Percentiles rank a stretch among this genome's conserved stretches.
These are phyloP conservation scores for Didymosphaeria variabile DNA, from an alignment of 2,329 filamentous ascomycete genomes.

Conservation along the genomic window DNA sequence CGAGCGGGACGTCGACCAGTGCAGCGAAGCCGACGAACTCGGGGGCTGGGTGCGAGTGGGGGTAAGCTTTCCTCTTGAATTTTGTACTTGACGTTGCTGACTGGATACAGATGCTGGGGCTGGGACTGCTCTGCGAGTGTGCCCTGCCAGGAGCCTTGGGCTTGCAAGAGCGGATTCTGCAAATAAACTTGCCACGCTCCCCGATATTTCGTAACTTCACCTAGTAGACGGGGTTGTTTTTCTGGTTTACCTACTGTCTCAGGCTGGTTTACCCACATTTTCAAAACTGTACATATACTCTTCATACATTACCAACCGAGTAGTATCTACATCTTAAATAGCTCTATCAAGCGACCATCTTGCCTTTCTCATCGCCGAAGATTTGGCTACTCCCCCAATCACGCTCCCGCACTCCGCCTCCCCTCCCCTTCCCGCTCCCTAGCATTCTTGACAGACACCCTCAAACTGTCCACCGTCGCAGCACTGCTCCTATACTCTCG, in stretches of 20 bases:
- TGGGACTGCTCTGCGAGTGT: constrained; percentile 23
- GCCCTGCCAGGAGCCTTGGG: constrained; percentile 21
- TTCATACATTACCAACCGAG: too few species aligned
- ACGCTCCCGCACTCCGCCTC: neutral
- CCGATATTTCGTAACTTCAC: too few species aligned
- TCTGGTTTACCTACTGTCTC: too few species aligned
- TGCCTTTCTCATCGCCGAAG: neutral
- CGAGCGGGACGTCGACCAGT: neutral
- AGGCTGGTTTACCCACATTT: too few species aligned
- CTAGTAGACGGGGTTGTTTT: too few species aligned
- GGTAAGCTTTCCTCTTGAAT: constrained; percentile 10
- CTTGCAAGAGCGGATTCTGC: constrained; percentile 23
- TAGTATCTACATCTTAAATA: too few species aligned
- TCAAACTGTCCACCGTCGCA: neutral
- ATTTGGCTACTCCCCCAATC: neutral
- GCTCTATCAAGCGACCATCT: too few species aligned
- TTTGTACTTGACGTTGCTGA: neutral
- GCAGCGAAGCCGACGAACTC: neutral
- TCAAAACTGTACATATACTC: too few species aligned
- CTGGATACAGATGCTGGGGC: constrained; percentile 18
- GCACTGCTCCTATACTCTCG: constrained; percentile 6
- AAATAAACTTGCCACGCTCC: constrained; percentile 4
- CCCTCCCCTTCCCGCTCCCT: neutral
- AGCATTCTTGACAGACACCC: neutral
- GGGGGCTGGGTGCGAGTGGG: constrained; percentile 17